These are phyloP conservation scores for Scenedesmus sp. DNA, from an alignment of 163 green algal genomes.

Conservation along the genomic window DNA sequence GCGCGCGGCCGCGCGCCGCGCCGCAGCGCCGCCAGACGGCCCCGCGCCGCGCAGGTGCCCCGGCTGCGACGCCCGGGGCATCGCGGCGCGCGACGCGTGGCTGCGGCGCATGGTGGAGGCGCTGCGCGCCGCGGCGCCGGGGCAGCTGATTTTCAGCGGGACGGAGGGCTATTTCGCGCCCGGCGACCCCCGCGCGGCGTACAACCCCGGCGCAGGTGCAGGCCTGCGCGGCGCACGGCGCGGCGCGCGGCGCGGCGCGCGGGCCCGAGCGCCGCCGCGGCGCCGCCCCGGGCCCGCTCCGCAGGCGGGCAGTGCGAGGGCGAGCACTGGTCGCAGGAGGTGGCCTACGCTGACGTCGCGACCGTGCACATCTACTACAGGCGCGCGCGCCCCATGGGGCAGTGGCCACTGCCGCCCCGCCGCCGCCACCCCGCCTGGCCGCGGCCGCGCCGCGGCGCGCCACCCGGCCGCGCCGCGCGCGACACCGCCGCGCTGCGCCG, in stretches of 20 bases:
- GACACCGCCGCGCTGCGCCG: no score
- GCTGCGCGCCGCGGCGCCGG: constrained; percentile 23
- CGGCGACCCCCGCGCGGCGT: neutral
- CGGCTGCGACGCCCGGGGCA: neutral
- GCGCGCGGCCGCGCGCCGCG: no score
- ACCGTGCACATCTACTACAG: constrained; percentile 39
- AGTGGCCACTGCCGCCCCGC: no score
- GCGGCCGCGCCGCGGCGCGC: no score
- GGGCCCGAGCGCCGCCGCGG: neutral
- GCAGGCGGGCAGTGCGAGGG: constrained; percentile 37
- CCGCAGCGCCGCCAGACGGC: no score
- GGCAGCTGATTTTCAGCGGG: constrained; percentile 39
- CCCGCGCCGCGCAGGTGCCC: constrained; percentile 27
- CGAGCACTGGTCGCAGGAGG: constrained; percentile 32
- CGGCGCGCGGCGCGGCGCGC: neutral
- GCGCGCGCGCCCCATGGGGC: no score
- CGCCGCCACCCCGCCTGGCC: no score
- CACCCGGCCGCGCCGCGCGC: no score
- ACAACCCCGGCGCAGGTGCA: constrained; percentile 43
- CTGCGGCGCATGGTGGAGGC: neutral
- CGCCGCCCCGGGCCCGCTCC: no score
- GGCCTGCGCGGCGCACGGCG: neutral
- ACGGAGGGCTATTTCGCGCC: constrained; percentile 44
- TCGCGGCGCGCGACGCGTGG: neutral
- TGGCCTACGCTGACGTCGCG: constrained; percentile 25